Percentiles rank a stretch among this genome's conserved stretches.
phyloP scores from a whole-genome alignment of 257 asterid genomes.

The Capsicum baccatum region DNA sequence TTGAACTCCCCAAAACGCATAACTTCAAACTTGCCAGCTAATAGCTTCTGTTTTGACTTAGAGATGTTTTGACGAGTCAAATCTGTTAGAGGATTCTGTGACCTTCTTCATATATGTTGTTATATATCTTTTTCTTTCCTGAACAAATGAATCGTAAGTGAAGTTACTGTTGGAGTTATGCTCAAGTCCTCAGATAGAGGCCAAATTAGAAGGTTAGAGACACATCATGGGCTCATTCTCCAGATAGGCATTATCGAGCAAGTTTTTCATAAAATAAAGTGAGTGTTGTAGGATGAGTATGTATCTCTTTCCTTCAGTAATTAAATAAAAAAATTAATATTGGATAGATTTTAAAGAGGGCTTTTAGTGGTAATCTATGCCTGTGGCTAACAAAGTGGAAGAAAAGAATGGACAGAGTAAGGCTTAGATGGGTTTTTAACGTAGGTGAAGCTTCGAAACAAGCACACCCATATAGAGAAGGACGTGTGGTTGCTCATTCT shows the following conservation, averaged over 20 bases:
- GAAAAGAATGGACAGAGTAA: slow-evolving; percentile 18
- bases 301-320: neutral
- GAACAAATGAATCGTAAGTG: neutral
- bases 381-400: slow-evolving; percentile 16
- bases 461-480: neutral
- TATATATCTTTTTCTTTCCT: neutral
- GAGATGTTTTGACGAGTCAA: neutral
- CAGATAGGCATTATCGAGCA: slow-evolving; percentile 3
- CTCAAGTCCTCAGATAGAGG: neutral
- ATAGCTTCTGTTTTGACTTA: neutral
- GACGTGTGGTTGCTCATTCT: neutral
- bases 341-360: neutral
- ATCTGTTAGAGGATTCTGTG: neutral
- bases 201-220: slow-evolving; percentile 16
- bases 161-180: neutral
- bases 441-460: neutral
- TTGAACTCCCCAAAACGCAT: neutral
- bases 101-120: neutral
- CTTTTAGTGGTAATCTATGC: neutral
- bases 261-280: slow-evolving; percentile 4
- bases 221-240: neutral
- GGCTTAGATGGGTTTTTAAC: slow-evolving; percentile 8
- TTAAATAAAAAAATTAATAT: neutral
- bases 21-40: neutral
- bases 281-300: slow-evolving; percentile 8